Evolutionary conservation across 257 asterid genomes (phyloP).

Genomic region (Rhazya stricta): DNA sequence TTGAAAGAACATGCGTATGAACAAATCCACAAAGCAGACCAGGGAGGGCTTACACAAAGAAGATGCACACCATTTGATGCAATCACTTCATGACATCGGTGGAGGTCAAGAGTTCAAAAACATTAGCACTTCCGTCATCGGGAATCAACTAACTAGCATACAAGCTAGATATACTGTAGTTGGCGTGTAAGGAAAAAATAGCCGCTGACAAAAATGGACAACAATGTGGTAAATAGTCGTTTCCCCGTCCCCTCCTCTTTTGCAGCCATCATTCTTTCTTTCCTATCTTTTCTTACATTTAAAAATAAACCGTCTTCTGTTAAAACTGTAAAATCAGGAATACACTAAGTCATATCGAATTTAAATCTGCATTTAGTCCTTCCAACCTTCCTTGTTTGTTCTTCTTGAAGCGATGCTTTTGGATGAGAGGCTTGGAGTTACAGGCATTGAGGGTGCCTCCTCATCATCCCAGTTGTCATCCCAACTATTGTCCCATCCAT

Average conservation of each 20-base stretch:
- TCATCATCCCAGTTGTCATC: constrained; percentile 83
- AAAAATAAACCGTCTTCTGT: background rate
- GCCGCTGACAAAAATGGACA: background rate
- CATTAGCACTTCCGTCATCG: too few relatives aligned
- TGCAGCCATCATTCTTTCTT: background rate
- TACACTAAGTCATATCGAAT: background rate
- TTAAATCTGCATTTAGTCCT: constrained; percentile 40
- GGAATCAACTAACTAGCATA: too few relatives aligned
- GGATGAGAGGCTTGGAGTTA: constrained; percentile 59
- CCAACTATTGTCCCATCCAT: constrained; percentile 84
- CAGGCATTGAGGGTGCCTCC: constrained; percentile 64
- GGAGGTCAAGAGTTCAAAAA: too few relatives aligned
- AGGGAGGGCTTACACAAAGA: too few relatives aligned
- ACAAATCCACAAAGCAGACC: too few relatives aligned
- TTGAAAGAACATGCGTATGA: too few relatives aligned
- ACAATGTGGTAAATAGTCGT: background rate
- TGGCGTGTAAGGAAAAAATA: background rate
- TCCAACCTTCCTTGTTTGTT: constrained; percentile 65
- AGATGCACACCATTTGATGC: too few relatives aligned
- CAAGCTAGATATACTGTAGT: background rate
- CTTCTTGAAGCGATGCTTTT: constrained; percentile 51
- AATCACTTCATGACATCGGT: too few relatives aligned
- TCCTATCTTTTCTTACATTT: background rate
- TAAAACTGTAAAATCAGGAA: background rate
- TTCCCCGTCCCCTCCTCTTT: background rate